A percentile compares a stretch with the other conserved stretches of the same genome.
phyloP scores from a whole-genome alignment of 2,329 filamentous ascomycete species.

The Teratosphaeria destructans region DNA sequence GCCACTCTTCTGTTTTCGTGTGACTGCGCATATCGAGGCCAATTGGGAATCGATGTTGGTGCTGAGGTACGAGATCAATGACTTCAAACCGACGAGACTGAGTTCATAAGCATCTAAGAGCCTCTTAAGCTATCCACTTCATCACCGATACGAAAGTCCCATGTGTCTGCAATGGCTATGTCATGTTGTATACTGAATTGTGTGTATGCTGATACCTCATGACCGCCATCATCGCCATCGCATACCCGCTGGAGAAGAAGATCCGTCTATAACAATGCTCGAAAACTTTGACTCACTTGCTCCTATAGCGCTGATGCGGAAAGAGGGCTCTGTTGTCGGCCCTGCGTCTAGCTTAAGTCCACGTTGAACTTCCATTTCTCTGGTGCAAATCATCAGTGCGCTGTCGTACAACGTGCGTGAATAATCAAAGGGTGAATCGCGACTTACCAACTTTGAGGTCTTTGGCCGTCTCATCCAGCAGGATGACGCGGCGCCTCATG shows the following conservation, averaged over 20 bases:
- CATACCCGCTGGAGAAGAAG: background rate
- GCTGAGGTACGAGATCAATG: background rate
- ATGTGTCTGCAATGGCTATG: background rate
- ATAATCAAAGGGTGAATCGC: background rate
- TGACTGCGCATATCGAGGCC: background rate
- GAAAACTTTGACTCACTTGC: background rate
- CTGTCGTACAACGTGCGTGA: background rate
- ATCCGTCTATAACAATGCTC: background rate
- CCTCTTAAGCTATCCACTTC: background rate
- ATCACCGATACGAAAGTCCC: background rate
- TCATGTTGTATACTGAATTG: background rate
- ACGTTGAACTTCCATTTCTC: constrained; percentile 1
- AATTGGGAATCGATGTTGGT: background rate
- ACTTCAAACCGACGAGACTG: background rate
- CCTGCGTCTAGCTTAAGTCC: background rate
- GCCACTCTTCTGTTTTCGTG: background rate
- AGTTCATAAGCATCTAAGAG: background rate
- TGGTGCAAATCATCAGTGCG: background rate
- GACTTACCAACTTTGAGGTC: constrained; percentile 78
- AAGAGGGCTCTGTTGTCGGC: background rate
- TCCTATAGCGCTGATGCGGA: background rate
- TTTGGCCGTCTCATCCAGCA: constrained; percentile 85
- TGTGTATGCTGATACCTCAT: background rate
- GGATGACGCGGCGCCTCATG: constrained; percentile 78
- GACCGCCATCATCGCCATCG: background rate